Conservation (phyloP, 306 rosid species). For the Castanea sativa region DNA sequence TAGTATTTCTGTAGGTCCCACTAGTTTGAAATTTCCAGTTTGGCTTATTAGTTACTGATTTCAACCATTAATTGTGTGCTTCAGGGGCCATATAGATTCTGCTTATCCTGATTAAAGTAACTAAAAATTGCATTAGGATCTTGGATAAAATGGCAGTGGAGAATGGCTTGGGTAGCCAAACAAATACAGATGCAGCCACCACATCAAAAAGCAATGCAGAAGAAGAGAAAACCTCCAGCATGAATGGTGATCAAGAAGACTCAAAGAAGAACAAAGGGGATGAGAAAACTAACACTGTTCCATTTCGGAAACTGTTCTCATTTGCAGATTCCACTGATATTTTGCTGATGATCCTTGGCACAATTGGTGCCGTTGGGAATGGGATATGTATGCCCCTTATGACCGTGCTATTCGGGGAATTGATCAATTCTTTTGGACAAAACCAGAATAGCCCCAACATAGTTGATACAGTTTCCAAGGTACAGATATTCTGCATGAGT, state of each 20-base stretch:
- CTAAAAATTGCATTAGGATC: not conserved
- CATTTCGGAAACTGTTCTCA: slow-evolving; percentile 64
- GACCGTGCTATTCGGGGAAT: slow-evolving; percentile 66
- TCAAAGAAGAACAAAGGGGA: slow-evolving; percentile 31
- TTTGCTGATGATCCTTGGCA: slow-evolving; percentile 57
- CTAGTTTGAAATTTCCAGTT: not conserved
- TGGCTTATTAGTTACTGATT: slow-evolving; percentile 12
- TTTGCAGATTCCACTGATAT: slow-evolving; percentile 73
- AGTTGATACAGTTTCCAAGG: slow-evolving; percentile 61
- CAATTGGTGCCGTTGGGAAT: slow-evolving; percentile 72
- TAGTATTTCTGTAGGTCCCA: not conserved
- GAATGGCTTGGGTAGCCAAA: slow-evolving; percentile 24
- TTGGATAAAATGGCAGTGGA: slow-evolving; percentile 42
- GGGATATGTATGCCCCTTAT: slow-evolving; percentile 65
- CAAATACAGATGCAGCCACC: slow-evolving; percentile 21
- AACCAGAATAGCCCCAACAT: slow-evolving; percentile 41
- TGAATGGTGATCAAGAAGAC: slow-evolving; percentile 15
- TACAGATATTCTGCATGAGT: not conserved
- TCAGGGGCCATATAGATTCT: slow-evolving; percentile 22
- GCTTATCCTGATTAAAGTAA: not conserved
- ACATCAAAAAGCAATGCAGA: slow-evolving; percentile 31
- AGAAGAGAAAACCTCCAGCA: slow-evolving; percentile 19
- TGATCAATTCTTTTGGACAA: slow-evolving; percentile 57
- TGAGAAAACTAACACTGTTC: slow-evolving; percentile 46
- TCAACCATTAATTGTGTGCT: not conserved